These are phyloP conservation scores for Microdochium paspali DNA, from an alignment of 2,329 filamentous ascomycete genomes.

Conservation along the genomic window DNA sequence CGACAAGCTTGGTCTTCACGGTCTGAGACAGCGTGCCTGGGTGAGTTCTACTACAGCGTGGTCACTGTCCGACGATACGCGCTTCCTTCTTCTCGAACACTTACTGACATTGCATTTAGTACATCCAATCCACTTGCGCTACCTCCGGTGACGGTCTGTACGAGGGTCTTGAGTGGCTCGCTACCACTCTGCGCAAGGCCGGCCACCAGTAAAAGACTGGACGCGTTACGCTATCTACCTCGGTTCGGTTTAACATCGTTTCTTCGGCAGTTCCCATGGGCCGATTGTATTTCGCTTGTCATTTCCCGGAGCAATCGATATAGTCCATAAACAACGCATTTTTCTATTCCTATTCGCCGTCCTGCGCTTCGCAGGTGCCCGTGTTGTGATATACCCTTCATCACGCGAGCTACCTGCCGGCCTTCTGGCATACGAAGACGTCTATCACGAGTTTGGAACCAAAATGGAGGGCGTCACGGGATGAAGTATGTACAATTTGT, in stretches of 20 bases:
- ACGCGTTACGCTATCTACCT: slow-evolving; percentile 20
- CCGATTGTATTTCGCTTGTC: slow-evolving; percentile 51
- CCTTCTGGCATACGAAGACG: slow-evolving; percentile 15
- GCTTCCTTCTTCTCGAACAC: background rate
- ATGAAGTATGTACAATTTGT: slow-evolving; percentile 27
- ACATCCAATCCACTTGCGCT: slow-evolving; percentile 99
- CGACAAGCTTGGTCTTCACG: slow-evolving; percentile 99
- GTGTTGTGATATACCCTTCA: slow-evolving; percentile 15
- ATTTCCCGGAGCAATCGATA: slow-evolving; percentile 45
- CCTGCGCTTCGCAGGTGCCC: slow-evolving; percentile 15
- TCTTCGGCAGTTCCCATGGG: slow-evolving; percentile 32
- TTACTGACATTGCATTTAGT: slow-evolving; percentile 41
- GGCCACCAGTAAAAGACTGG: slow-evolving; percentile 47
- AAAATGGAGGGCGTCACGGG: slow-evolving; percentile 23
- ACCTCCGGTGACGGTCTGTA: slow-evolving; percentile 99
- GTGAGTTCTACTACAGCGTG: slow-evolving; percentile 47
- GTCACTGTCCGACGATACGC: background rate
- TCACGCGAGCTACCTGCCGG: slow-evolving; percentile 4
- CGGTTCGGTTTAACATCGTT: slow-evolving; percentile 30
- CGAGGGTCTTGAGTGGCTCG: slow-evolving; percentile 94
- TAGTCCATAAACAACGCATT: slow-evolving; percentile 37
- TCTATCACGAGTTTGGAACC: slow-evolving; percentile 19
- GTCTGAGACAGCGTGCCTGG: slow-evolving; percentile 96
- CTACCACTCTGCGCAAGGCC: slow-evolving; percentile 72
- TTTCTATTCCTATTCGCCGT: slow-evolving; percentile 13